Percentiles rank a stretch among this genome's conserved stretches.
These are phyloP conservation scores for Sanguinoderma infundibulare DNA, from an alignment of 1,284 basidiomycete species.

Conservation along the genomic window DNA sequence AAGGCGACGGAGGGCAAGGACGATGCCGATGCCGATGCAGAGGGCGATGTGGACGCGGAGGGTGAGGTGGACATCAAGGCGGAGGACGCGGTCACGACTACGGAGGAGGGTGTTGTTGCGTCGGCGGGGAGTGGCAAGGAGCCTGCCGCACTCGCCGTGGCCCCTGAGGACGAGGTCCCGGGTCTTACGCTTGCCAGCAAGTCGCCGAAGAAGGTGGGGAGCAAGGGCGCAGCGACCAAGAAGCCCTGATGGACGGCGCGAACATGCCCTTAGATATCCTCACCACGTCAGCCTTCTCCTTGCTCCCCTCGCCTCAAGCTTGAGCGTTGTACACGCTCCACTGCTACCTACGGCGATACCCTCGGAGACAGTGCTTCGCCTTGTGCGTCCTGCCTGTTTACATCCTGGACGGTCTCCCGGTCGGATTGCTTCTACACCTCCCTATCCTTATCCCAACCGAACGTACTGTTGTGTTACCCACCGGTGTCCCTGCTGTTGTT, in stretches of 20 bases:
- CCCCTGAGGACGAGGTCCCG: conserved; percentile 25
- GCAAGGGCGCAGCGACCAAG: not conserved
- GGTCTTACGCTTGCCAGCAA: conserved; percentile 16
- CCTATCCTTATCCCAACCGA: not conserved
- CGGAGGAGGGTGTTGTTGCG: not conserved
- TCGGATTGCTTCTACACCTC: not conserved
- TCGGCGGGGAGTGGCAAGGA: conserved; percentile 9
- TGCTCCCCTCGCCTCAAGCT: not conserved
- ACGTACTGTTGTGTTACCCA: conserved; percentile 21
- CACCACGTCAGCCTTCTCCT: not conserved
- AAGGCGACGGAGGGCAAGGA: conserved; percentile 24
- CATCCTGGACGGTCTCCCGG: not conserved
- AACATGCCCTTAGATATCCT: conserved; percentile 7
- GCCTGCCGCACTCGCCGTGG: not conserved
- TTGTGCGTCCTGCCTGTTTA: not conserved
- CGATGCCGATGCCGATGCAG: conserved; percentile 4
- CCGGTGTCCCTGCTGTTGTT: not conserved
- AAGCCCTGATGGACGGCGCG: not conserved
- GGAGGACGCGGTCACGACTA: not conserved
- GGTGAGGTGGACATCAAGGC: conserved; percentile 17
- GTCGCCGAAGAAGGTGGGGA: conserved; percentile 2
- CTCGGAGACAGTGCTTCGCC: not conserved
- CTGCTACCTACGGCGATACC: not conserved
- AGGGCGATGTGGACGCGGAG: not conserved
- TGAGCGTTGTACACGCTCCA: too few relatives aligned